Base-by-base conservation (phyloP, 768 basidiomycete species). In the Erythrobasidium yunnanense region DNA sequence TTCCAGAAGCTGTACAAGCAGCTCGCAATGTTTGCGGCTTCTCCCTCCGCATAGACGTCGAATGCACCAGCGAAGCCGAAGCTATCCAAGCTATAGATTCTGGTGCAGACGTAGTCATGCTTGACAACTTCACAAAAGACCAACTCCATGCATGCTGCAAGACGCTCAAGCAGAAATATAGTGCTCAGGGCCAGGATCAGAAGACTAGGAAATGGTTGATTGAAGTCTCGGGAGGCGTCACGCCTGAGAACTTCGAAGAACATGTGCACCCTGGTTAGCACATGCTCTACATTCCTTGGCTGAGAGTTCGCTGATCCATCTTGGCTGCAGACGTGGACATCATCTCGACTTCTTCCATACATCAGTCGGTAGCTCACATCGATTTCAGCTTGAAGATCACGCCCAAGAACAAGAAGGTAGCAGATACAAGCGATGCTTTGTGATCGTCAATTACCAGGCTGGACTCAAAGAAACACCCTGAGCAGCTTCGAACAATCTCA, bases 51-150 rank as follows among this genome's bases (percentile, higher is more conserved):
- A 83, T 99, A 46, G 93, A 97, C 68, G 90, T 97, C 30, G 95
- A 99, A 76, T 92, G 93, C 25, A 81, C 83, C 46, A 85, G 86
- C 4, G 86, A 90, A 77, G 85, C 80, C 20, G 92, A 95, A 75
- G 95, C 91, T 11, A 85, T 92, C 73, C 91, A 97, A 78, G 95
- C 95, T n/a, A 90, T 99, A 72, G 84, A 84, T 15, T 92, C 92
- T 4, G 95, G 95, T 2, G 73, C 73, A 1, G 73, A 74, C 62
- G 70, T 74, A n/a, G 51, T 74, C 65, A 74, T 74, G 73, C 68
- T 74, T 46, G 73, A 73, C 67, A 75, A 73, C 33, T 72, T 73
- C 32, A 70, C 66, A 3, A 66, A 70, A 1, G 78, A 80, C 1
- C 81, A 85, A 71, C 79, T 97, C 46, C 80, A 82, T 8, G 78